A percentile compares a stretch with the other conserved stretches of the same genome.
phyloP scores from a whole-genome alignment of 2,329 filamentous ascomycete species.

The Massarina eburnea region DNA sequence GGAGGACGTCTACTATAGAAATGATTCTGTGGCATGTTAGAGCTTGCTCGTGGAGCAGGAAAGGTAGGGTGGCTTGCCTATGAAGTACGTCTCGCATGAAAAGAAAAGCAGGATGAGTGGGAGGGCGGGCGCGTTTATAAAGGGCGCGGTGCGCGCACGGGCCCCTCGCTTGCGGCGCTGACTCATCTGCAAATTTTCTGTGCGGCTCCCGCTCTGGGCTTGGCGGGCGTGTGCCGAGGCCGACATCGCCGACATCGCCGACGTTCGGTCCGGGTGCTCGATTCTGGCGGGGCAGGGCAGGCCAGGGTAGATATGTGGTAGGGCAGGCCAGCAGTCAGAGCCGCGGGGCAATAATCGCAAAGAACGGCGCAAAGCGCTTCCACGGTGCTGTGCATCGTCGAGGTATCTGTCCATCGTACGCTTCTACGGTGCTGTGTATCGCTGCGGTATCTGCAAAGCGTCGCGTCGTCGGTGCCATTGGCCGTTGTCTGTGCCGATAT shows the following conservation, averaged over 20 bases:
- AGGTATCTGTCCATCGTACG: too few relatives aligned
- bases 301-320: too few relatives aligned
- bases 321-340: not conserved
- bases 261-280: not conserved
- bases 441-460: too few relatives aligned
- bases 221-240: not conserved
- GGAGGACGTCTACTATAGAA: conserved; percentile 96
- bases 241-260: not conserved
- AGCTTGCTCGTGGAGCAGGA: conserved; percentile 7
- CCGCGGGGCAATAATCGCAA: not conserved
- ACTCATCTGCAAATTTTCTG: not conserved
- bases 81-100: conserved; percentile 21
- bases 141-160: conserved; percentile 2
- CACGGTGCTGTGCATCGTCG: conserved; percentile 1
- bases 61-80: conserved; percentile 8
- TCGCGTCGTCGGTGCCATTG: too few relatives aligned
- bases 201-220: not conserved
- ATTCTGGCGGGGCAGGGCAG: not conserved
- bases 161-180: not conserved
- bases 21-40: conserved; percentile 44
- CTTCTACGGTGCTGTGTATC: too few relatives aligned
- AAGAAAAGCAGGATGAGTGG: not conserved
- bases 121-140: not conserved
- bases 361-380: not conserved
- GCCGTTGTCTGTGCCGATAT: too few relatives aligned